A percentile compares a stretch with the other conserved stretches of the same genome.
phyloP scores from a whole-genome alignment of 2,329 filamentous ascomycete species.

The Penicillium sclerotiorum region DNA sequence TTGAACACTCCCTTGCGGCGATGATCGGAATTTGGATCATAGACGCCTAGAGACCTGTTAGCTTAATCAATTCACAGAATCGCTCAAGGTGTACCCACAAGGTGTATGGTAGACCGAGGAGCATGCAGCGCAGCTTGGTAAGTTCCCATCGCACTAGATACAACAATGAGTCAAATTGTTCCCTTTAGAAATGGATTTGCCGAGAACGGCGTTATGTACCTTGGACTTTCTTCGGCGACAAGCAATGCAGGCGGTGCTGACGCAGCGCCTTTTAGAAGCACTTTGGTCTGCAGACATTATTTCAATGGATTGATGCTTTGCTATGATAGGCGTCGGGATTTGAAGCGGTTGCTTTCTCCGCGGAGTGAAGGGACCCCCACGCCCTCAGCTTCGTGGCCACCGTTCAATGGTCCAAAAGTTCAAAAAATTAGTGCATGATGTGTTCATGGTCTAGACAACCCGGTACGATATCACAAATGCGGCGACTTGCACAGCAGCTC shows the following conservation, averaged over 20 bases:
- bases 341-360: slow-evolving; percentile 18
- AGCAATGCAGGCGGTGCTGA: slow-evolving; percentile 82
- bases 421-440: slow-evolving; percentile 13
- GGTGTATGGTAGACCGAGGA: slow-evolving; percentile 75
- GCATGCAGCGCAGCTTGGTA: slow-evolving; percentile 93
- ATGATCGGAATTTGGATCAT: slow-evolving; percentile 95
- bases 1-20: slow-evolving; percentile 96
- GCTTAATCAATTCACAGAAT: background rate
- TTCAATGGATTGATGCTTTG: slow-evolving; percentile 20
- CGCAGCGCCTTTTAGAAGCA: slow-evolving; percentile 68
- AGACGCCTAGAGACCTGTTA: slow-evolving; percentile 68
- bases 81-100: slow-evolving; percentile 30
- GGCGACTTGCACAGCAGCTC: background rate
- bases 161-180: background rate
- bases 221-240: slow-evolving; percentile 80
- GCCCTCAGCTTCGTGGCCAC: slow-evolving; percentile 27
- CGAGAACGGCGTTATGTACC: slow-evolving; percentile 32
- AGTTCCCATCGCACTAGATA: slow-evolving; percentile 76
- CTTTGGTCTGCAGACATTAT: slow-evolving; percentile 34
- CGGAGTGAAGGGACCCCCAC: slow-evolving; percentile 9
- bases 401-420: slow-evolving; percentile 20
- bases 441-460: slow-evolving; percentile 13
- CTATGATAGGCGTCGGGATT: slow-evolving; percentile 13
- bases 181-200: background rate
- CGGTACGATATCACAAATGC: slow-evolving; percentile 1